These are phyloP conservation scores for Suillus placidus DNA, from an alignment of 768 basidiomycete species.

Conservation along the genomic window DNA sequence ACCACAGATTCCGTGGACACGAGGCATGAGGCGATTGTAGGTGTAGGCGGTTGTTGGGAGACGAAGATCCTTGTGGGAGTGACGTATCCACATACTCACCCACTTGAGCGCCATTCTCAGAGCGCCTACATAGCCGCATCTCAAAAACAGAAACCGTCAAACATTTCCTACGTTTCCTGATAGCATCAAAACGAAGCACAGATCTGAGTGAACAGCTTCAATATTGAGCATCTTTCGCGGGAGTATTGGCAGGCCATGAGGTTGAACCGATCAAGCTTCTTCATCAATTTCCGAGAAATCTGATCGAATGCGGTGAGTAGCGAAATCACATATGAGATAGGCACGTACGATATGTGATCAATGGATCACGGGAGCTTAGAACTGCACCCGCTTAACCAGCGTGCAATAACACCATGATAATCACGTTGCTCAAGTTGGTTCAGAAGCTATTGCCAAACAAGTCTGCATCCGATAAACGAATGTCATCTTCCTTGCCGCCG, in stretches of 20 bases:
- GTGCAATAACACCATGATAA: not conserved
- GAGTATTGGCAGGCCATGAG: not conserved
- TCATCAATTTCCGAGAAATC: not conserved
- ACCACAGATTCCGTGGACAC: not conserved
- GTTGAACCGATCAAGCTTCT: not conserved
- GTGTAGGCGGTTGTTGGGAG: not conserved
- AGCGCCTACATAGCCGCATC: not conserved
- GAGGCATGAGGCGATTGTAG: not conserved
- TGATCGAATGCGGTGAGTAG: not conserved
- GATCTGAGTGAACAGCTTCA: not conserved
- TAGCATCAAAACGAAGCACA: not conserved
- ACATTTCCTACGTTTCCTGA: not conserved
- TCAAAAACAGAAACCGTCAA: not conserved
- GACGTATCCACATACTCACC: not conserved
- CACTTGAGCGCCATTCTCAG: not conserved
- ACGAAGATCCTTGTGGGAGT: not conserved
- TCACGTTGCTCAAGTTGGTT: not conserved
- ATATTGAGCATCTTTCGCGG: not conserved
- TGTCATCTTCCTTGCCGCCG: not conserved
- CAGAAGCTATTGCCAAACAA: constrained; percentile 2
- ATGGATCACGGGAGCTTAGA: not conserved
- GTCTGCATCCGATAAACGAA: not conserved
- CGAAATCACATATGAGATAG: not conserved
- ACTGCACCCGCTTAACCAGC: not conserved
- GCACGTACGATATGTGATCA: constrained; percentile 1